Conservation (phyloP, 2,329 filamentous ascomycete species). For the Exophiala alcalophila region DNA sequence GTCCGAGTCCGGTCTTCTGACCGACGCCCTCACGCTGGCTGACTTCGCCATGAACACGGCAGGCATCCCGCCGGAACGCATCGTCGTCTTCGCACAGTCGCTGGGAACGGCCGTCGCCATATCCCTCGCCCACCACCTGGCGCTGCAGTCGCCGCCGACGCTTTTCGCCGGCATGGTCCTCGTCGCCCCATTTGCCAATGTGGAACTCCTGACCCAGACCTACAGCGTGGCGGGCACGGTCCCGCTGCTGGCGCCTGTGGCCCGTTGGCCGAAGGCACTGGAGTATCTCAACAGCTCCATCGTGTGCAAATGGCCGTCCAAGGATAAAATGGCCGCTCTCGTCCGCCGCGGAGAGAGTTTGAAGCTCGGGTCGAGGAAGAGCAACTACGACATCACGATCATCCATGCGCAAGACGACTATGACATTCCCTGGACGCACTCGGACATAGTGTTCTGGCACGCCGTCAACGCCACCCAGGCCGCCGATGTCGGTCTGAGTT, state of each 20-base stretch:
- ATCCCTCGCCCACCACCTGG: slow-evolving; percentile 46
- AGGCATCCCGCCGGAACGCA: slow-evolving; percentile 53
- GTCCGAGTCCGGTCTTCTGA: slow-evolving; percentile 54
- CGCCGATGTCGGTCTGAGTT: slow-evolving; percentile 35
- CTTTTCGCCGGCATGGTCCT: slow-evolving; percentile 56
- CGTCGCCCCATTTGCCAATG: slow-evolving; percentile 57
- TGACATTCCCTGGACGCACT: slow-evolving; percentile 38
- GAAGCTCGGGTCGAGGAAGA: slow-evolving; percentile 13
- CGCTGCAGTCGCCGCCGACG: slow-evolving; percentile 41
- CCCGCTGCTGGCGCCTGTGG: slow-evolving; percentile 54
- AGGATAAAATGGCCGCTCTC: slow-evolving; percentile 48
- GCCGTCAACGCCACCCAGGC: slow-evolving; percentile 51
- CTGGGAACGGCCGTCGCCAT: slow-evolving; percentile 56
- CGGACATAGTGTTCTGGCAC: slow-evolving; percentile 53
- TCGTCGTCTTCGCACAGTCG: slow-evolving; percentile 59
- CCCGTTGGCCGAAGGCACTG: slow-evolving; percentile 47
- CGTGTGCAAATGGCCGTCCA: slow-evolving; percentile 51
- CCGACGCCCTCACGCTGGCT: slow-evolving; percentile 53
- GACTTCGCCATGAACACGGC: slow-evolving; percentile 55
- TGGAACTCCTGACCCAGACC: slow-evolving; percentile 53
- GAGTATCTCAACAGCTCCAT: slow-evolving; percentile 50
- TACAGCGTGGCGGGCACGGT: slow-evolving; percentile 57
- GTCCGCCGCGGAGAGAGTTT: slow-evolving; percentile 38
- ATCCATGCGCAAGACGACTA: slow-evolving; percentile 40
- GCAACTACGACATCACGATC: slow-evolving; percentile 35